Evolutionary conservation across 1,284 basidiomycete genomes (phyloP).

Genomic region (Pterulicium gracile): DNA sequence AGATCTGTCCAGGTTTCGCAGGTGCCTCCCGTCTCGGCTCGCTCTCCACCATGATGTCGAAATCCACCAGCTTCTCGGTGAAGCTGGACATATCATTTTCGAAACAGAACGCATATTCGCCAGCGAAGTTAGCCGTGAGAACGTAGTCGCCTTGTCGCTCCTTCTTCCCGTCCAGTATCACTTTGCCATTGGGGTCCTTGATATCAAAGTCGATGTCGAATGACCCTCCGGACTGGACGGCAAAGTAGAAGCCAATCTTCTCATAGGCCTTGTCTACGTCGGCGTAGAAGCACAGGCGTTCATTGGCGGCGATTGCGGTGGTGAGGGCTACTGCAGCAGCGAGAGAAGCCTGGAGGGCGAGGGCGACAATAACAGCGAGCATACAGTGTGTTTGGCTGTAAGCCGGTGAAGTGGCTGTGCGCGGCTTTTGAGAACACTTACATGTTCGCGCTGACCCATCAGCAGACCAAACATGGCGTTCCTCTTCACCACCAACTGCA

Average conservation of each 20-base stretch:
- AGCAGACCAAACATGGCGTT: background rate
- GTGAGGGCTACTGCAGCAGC: slow-evolving; percentile 60
- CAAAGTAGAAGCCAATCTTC: slow-evolving; percentile 65
- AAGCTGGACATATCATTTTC: slow-evolving; percentile 93
- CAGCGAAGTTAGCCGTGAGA: slow-evolving; percentile 86
- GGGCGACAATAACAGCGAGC: slow-evolving; percentile 1
- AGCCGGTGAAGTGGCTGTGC: background rate
- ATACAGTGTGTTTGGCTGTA: too few relatives aligned
- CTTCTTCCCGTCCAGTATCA: slow-evolving; percentile 76
- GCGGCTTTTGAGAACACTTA: too few relatives aligned
- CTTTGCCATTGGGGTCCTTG: slow-evolving; percentile 80
- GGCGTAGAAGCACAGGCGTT: slow-evolving; percentile 89
- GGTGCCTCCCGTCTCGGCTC: slow-evolving; percentile 81
- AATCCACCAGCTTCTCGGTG: slow-evolving; percentile 87
- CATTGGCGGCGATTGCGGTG: slow-evolving; percentile 76
- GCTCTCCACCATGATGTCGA: slow-evolving; percentile 96
- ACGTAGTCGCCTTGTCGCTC: slow-evolving; percentile 97
- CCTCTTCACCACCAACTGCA: slow-evolving; percentile 1
- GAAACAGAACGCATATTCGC: slow-evolving; percentile 98
- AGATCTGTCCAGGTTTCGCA: slow-evolving; percentile 73
- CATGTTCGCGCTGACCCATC: too few relatives aligned
- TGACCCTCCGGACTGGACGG: slow-evolving; percentile 88
- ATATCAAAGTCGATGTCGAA: slow-evolving; percentile 97
- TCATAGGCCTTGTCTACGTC: slow-evolving; percentile 93
- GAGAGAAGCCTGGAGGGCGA: slow-evolving; percentile 3